These are phyloP conservation scores for Neopestalotiopsis clavispora DNA, from an alignment of 2,329 filamentous ascomycete genomes.

Conservation along the genomic window DNA sequence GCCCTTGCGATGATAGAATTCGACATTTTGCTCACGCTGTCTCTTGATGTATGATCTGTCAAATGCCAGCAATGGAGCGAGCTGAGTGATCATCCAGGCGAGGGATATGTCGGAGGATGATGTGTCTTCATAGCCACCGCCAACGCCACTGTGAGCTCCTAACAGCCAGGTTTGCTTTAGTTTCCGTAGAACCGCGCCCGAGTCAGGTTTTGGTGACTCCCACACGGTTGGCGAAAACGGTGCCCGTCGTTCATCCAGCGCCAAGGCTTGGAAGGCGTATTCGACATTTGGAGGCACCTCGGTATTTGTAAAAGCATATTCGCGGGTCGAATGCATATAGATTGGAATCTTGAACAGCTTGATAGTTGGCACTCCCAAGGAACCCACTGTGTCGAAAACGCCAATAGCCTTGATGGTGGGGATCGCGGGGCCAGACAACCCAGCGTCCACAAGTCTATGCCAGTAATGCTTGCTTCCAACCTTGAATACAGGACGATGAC, in stretches of 20 bases:
- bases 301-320: slow-evolving; percentile 14
- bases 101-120: slow-evolving; percentile 4
- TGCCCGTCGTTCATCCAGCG: slow-evolving; percentile 3
- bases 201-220: not conserved
- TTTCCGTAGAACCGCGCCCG: not conserved
- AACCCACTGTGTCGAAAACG: slow-evolving; percentile 8
- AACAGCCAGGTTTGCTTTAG: slow-evolving; percentile 7
- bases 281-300: slow-evolving; percentile 8
- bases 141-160: not conserved
- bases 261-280: slow-evolving; percentile 11
- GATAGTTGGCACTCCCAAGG: slow-evolving; percentile 6
- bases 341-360: slow-evolving; percentile 2
- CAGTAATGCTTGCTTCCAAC: not conserved
- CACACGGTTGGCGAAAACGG: slow-evolving; percentile 10
- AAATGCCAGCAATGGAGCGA: slow-evolving; percentile 5
- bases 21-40: slow-evolving; percentile 6
- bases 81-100: slow-evolving; percentile 13
- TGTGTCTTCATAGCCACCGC: slow-evolving; percentile 11
- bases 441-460: not conserved
- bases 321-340: slow-evolving; percentile 5
- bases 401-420: slow-evolving; percentile 13
- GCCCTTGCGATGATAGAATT: not conserved
- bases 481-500: not conserved
- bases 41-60: slow-evolving; percentile 2
- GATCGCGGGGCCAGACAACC: not conserved